These are phyloP conservation scores for Fusarium hostae DNA, from an alignment of 2,329 filamentous ascomycete genomes.

Conservation along the genomic window DNA sequence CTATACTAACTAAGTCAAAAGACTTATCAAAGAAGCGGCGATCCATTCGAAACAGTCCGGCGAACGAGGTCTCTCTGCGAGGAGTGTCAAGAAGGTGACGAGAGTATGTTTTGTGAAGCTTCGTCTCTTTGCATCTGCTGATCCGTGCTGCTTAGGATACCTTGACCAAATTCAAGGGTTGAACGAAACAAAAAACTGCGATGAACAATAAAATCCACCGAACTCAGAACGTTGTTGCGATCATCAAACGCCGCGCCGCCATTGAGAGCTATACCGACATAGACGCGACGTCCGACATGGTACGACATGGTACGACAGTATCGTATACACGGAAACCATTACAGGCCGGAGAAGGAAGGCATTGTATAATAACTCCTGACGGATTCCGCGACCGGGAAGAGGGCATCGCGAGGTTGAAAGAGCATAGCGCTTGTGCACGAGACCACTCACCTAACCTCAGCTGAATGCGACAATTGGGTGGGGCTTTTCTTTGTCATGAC, in stretches of 20 bases:
- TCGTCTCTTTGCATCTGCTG: constrained; percentile 7
- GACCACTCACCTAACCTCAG: constrained; percentile 34
- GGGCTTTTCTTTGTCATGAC: constrained; percentile 33
- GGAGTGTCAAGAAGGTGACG: constrained; percentile 80
- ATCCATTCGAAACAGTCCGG: constrained; percentile 80
- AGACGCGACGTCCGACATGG: neutral
- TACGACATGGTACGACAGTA: neutral
- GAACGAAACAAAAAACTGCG: constrained; percentile 44
- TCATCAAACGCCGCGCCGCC: constrained; percentile 10
- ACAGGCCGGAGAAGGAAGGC: neutral
- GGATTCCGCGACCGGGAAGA: constrained; percentile 1
- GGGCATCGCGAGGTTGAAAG: constrained; percentile 6
- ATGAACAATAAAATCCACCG: neutral
- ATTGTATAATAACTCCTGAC: neutral
- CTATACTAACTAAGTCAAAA: constrained; percentile 48
- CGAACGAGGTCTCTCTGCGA: constrained; percentile 78
- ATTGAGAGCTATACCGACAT: neutral
- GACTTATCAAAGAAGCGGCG: constrained; percentile 81
- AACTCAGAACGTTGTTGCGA: neutral
- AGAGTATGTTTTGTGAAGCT: constrained; percentile 63
- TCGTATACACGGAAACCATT: neutral
- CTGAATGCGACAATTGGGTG: constrained; percentile 37
- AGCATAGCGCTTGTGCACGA: constrained; percentile 37
- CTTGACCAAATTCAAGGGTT: constrained; percentile 75
- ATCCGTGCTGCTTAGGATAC: constrained; percentile 61